Conservation (phyloP, 2,329 filamentous ascomycete genomes). For the Talaromyces albobiverticillius region DNA sequence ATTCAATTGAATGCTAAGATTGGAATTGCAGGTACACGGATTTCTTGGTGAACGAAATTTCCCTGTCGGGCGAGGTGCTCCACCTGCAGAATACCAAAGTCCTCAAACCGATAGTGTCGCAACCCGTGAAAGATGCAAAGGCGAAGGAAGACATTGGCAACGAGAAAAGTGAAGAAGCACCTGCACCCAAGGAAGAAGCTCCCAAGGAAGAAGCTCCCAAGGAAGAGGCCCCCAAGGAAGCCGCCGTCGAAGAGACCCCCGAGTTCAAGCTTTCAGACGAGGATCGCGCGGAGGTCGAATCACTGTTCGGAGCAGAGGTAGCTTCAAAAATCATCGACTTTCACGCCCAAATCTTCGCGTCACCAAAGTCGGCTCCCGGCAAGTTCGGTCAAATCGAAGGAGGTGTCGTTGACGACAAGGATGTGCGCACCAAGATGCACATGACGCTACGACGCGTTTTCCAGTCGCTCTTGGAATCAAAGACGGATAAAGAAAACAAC, state of each 20-base stretch:
- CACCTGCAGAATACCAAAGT: constrained; percentile 59
- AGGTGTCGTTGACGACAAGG: constrained; percentile 58
- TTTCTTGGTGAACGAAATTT: constrained; percentile 88
- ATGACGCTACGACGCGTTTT: constrained; percentile 74
- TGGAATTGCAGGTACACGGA: constrained; percentile 69
- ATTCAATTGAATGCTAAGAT: not conserved
- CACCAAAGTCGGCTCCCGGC: constrained; percentile 55
- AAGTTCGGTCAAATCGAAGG: constrained; percentile 55
- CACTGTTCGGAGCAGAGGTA: constrained; percentile 52
- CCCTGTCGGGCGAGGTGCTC: constrained; percentile 69
- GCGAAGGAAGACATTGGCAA: not conserved
- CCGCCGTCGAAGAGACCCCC: constrained; percentile 12
- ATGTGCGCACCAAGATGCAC: constrained; percentile 62
- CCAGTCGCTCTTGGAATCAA: constrained; percentile 71
- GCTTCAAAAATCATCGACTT: constrained; percentile 54
- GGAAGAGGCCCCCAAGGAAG: constrained; percentile 7
- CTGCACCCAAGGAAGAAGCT: constrained; percentile 10
- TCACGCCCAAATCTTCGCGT: constrained; percentile 52
- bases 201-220: constrained; percentile 14
- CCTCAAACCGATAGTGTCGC: constrained; percentile 20
- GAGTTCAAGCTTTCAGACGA: constrained; percentile 40
- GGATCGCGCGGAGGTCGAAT: constrained; percentile 43
- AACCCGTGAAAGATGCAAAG: constrained; percentile 4
- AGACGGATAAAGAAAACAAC: constrained; percentile 67
- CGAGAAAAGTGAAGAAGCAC: constrained; percentile 4